These are phyloP conservation scores for Lecanosticta acicola DNA, from an alignment of 2,329 filamentous ascomycete species.

Conservation along the genomic window DNA sequence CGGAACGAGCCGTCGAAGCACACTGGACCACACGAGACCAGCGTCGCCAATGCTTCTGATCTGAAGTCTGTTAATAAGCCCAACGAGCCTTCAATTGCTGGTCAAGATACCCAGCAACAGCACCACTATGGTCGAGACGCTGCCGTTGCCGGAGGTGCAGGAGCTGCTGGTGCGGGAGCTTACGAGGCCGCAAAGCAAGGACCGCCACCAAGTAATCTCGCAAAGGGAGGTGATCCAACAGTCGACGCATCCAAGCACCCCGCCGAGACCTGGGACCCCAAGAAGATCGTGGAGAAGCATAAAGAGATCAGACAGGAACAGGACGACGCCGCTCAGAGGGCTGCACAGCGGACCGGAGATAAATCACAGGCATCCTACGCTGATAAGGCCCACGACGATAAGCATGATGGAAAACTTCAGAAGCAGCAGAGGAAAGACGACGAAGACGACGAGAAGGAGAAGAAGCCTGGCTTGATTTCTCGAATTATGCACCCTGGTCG, in stretches of 20 bases:
- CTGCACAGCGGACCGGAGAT: conserved; percentile 16
- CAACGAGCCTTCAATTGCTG: too few relatives aligned
- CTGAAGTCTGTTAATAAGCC: too few relatives aligned
- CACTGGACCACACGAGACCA: conserved; percentile 16
- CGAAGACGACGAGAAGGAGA: conserved; percentile 18
- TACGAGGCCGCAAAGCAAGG: not conserved
- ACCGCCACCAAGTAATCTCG: not conserved
- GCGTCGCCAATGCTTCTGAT: conserved; percentile 21
- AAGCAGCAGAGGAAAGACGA: conserved; percentile 23
- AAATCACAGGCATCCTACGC: conserved; percentile 3
- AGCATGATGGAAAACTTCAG: conserved; percentile 14
- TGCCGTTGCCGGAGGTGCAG: conserved; percentile 25
- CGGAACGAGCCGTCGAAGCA: too few relatives aligned
- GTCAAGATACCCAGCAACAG: not conserved
- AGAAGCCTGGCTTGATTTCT: conserved; percentile 28
- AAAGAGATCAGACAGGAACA: conserved; percentile 16
- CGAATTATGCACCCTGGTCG: conserved; percentile 25
- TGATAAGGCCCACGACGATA: conserved; percentile 7
- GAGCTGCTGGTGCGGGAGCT: conserved; percentile 3
- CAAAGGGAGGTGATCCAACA: not conserved
- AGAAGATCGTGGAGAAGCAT: not conserved
- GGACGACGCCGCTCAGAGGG: conserved; percentile 24
- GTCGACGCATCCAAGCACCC: not conserved
- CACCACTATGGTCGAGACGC: conserved; percentile 31
- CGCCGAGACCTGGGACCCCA: conserved; percentile 9